phyloP scores from a whole-genome alignment of 108 stramenopile genomes.

The Skeletonema grethae region DNA sequence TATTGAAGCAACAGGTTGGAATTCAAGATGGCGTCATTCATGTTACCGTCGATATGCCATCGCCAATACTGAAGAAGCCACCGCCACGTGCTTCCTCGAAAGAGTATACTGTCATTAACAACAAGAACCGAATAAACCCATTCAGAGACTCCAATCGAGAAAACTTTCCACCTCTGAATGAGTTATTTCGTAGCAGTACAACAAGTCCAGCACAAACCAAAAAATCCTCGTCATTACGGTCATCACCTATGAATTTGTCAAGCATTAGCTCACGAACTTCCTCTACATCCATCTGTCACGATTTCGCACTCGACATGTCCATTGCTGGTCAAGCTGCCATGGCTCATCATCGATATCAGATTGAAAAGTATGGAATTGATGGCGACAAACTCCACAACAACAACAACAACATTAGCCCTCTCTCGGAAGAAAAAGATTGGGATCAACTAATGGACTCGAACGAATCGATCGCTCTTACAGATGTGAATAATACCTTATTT shows the following conservation, averaged over 20 bases:
- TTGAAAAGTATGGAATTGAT: conserved; percentile 41
- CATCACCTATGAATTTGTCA: not conserved
- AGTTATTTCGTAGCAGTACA: not conserved
- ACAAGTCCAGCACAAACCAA: not conserved
- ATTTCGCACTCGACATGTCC: conserved; percentile 51
- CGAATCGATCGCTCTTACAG: not conserved
- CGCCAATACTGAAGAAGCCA: not conserved
- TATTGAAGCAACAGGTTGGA: conserved; percentile 1
- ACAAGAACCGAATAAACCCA: not conserved
- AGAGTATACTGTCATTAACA: not conserved
- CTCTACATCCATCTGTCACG: conserved; percentile 1
- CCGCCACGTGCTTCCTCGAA: not conserved
- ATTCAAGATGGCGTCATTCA: not conserved
- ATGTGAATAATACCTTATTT: conserved; percentile 21
- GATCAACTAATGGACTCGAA: conserved; percentile 36
- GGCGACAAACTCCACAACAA: not conserved
- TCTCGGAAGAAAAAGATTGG: conserved; percentile 34
- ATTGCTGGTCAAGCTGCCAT: conserved; percentile 41
- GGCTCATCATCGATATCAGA: conserved; percentile 40
- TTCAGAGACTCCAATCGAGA: not conserved
- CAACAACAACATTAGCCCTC: not conserved
- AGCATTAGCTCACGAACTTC: not conserved
- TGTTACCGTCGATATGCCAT: not conserved
- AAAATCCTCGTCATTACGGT: not conserved
- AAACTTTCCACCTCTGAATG: not conserved